These are phyloP conservation scores for Glarea lozoyensis DNA, from an alignment of 495 filamentous ascomycete genomes.

Conservation along the genomic window DNA sequence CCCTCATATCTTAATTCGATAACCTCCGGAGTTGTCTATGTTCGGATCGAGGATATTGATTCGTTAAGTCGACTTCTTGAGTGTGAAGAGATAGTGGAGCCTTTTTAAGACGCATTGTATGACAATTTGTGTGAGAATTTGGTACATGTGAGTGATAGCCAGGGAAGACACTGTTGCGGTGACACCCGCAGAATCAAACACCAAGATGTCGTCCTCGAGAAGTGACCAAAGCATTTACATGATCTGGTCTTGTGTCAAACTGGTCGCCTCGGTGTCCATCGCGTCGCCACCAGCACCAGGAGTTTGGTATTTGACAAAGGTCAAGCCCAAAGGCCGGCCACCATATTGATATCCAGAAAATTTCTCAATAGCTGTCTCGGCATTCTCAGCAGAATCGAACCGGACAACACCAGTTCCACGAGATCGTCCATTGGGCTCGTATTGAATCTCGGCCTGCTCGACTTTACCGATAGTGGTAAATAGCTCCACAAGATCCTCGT, in stretches of 20 bases:
- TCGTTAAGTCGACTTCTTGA: no score
- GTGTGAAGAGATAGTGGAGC: no score
- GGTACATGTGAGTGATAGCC: no score
- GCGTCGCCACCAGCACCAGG: conserved; percentile 49
- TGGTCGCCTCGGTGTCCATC: conserved; percentile 78
- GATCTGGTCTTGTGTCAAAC: conserved; percentile 91
- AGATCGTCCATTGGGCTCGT: conserved; percentile 92
- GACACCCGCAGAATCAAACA: no score
- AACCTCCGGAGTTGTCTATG: no score
- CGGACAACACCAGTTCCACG: conserved; percentile 92
- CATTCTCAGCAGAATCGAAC: conserved; percentile 74
- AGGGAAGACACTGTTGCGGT: no score
- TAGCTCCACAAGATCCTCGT: conserved; percentile 90
- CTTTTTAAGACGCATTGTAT: no score
- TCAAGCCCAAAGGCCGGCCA: conserved; percentile 84
- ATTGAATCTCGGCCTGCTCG: conserved; percentile 95
- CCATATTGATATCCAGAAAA: conserved; percentile 98
- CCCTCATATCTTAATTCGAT: no score
- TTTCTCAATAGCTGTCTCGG: conserved; percentile 90
- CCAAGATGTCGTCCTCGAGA: no score
- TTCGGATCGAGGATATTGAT: no score
- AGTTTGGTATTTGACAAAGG: conserved; percentile 83
- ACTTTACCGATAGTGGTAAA: conserved; percentile 98
- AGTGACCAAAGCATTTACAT: no score
- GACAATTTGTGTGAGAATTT: no score